Conservation (phyloP, 148 eudicot genomes). For the Rhododendron mucronatum region DNA sequence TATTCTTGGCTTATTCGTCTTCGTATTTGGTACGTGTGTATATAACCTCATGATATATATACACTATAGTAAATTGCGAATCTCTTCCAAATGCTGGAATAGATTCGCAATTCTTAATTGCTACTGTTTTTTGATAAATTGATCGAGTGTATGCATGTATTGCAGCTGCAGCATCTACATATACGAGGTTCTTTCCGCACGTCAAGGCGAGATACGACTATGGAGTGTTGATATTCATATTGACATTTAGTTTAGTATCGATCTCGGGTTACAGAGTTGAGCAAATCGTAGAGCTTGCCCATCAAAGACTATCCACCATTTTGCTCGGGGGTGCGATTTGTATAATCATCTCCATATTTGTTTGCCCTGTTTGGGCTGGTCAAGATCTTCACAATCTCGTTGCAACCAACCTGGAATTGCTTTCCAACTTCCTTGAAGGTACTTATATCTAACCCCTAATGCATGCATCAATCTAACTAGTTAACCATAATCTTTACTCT, state of each 20-base stretch:
- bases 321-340: slow-evolving; percentile 32
- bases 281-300: slow-evolving; percentile 31
- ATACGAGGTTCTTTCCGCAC: slow-evolving; percentile 31
- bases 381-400: slow-evolving; percentile 45
- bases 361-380: slow-evolving; percentile 58
- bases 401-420: slow-evolving; percentile 29
- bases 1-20: slow-evolving; percentile 51
- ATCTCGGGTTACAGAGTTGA: slow-evolving; percentile 36
- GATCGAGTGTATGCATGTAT: slow-evolving; percentile 10
- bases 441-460: neutral
- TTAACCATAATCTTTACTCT: too few relatives aligned
- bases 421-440: slow-evolving; percentile 50
- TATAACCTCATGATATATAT: neutral
- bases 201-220: slow-evolving; percentile 42
- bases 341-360: slow-evolving; percentile 27
- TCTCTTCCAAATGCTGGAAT: neutral
- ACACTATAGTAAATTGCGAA: neutral
- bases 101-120: neutral
- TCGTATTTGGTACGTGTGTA: slow-evolving; percentile 43
- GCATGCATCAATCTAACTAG: too few relatives aligned
- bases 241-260: slow-evolving; percentile 41
- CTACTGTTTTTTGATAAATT: too few relatives aligned
- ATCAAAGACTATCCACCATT: slow-evolving; percentile 30
- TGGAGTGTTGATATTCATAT: slow-evolving; percentile 40
- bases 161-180: slow-evolving; percentile 45